Percentiles rank a stretch among this genome's conserved stretches.
phyloP scores from a whole-genome alignment of 306 rosid species.

The Inga oerstediana region DNA sequence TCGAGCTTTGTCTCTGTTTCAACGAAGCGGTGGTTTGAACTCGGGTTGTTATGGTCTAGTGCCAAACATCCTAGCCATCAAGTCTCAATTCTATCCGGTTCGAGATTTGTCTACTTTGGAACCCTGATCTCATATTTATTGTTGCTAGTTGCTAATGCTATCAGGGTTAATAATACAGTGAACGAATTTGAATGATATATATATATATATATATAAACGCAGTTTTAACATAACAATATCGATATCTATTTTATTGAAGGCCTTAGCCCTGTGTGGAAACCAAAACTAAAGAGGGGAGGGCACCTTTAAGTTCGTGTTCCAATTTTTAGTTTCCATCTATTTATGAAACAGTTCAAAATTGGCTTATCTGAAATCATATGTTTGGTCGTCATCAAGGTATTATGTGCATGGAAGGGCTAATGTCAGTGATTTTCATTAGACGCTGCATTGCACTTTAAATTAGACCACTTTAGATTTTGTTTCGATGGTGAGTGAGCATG shows the following conservation, averaged over 20 bases:
- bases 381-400: too few relatives aligned
- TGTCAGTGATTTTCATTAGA: too few relatives aligned
- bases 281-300: background rate
- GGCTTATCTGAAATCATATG: background rate
- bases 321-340: background rate
- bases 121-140: background rate
- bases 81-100: background rate
- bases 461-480: too few relatives aligned
- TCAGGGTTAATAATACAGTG: background rate
- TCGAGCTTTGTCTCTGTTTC: background rate
- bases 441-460: too few relatives aligned
- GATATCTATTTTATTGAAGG: constrained; percentile 1
- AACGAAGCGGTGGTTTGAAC: background rate
- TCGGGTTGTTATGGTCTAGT: background rate
- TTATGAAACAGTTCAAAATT: background rate
- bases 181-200: background rate
- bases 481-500: too few relatives aligned
- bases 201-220: too few relatives aligned
- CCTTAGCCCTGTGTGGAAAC: background rate
- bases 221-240: background rate
- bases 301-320: background rate
- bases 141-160: background rate
- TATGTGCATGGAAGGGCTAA: too few relatives aligned
- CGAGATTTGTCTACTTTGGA: background rate
- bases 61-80: background rate